Base-by-base conservation (phyloP, 1,284 basidiomycete species). In the Trametes polyzona region DNA sequence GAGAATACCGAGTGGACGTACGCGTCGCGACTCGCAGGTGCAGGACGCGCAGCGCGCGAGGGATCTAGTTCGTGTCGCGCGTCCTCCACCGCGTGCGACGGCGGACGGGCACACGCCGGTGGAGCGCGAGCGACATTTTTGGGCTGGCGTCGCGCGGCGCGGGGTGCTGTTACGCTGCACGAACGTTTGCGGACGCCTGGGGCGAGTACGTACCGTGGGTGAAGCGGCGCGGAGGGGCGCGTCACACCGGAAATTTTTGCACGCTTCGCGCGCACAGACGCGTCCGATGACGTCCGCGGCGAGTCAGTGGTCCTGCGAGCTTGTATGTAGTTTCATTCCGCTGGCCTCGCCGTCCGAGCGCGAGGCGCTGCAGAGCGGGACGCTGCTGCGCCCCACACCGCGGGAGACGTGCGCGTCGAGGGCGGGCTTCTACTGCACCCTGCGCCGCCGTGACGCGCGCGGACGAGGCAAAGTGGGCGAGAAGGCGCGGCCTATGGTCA, bases 81-180 rank as follows among this genome's bases (percentile, higher is more conserved):
- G 53, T 35, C 60, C 50, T 52, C 56, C 53, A 52, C 53, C n/a
- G 47, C 60, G 57, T 62, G 60, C 56, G 60, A 62, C 24, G 52
- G 27, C 48, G 21, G 35, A 29, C 30, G 35, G 35, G 16, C 8
- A 30, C 36, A 30, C 27, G 36, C 37, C 9, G 19, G 36, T 41
- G 48, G 48, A 50, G 48, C 21, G 48, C 46, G 33, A 11, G 46
- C 33, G 48, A 19, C 24, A 29, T n/a, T 12, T 29, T 5, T 40
- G 36, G 27, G 46, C n/a, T n/a, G n/a, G n/a, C n/a, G n/a, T n/a
- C n/a, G 19, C 26, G 46, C 46, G 44, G 9, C 48, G 48, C 48
- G 37, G n/a, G n/a, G 46, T 35, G 46, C 33, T 37, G 46, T 29
- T 16, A 30, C 48, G 14, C n/a, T 19, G 27, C n/a, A 16, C 17